Evolutionary conservation across 805 yeast genomes (phyloP), one percentile per base, ranked within the genome.

Genomic region (Ogataea nakhonphanomensis): DNA sequence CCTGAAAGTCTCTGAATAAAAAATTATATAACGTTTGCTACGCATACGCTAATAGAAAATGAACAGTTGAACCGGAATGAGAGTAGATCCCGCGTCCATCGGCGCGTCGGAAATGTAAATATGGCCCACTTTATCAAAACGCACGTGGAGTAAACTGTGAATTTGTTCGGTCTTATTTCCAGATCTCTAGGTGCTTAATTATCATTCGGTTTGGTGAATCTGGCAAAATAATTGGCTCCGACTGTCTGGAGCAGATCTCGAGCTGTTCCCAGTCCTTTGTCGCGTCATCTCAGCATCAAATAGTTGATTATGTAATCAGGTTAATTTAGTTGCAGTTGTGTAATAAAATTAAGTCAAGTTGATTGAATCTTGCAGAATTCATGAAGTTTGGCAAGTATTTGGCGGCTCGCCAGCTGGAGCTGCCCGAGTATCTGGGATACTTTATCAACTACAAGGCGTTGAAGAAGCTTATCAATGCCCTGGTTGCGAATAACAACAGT

Each of bases 341-440:
- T 17, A 17, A 17, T 17, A 17, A 17, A 17, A 8, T 15, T 10
- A 32, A 32, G 12, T 25, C 14, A 33, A 5, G 28, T 12, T 33
- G 29, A n/a, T 13, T 22, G 29, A 29, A 24, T 13, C 25, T 32
- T 23, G 26, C 23, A 32, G 29, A 14, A 25, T 37, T 25, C 10
- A 59, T 58, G 99, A 93, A 93, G 71, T 93, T 89, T 64, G 99
- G 99, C 37, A 93, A 93, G 65, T 86, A 88, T 58, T 71, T 93
- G 59, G 98, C 95, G 49, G 84, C 95, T 30, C 79, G 97, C 59
- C 96, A 89, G 65, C 71, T 93, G 51, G 97, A 91, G 62, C 70
- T 91, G 44, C 98, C 98, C 8, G 99, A 93, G 63, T 93, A 93
- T 62, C 80, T 95, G 35, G 89, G 91, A 27, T 84, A 87, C 59